Base-by-base conservation (phyloP, 306 rosid species). In the Coriaria nepalensis region DNA sequence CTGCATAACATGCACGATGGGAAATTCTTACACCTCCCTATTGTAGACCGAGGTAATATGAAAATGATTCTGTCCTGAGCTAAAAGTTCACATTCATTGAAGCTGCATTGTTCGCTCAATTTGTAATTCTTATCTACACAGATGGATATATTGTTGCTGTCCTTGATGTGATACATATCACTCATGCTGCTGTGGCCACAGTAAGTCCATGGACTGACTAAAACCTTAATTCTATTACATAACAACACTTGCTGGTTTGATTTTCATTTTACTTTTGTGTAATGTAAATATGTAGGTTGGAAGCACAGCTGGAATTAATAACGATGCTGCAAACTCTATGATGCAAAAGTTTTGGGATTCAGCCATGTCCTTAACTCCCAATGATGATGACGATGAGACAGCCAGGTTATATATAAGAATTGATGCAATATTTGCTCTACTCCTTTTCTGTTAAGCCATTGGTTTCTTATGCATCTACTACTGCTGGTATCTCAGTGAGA, bases 281-380 rank as follows among this genome's bases (percentile, higher is more conserved):
- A 20, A 20, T 20, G 29, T 20, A 20, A 20, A 20, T 20, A 20
- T 20, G 29, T 69, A 86, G 99, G 94, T 66, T 45, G 96, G 94
- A 67, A 79, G 61, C 66, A 59, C 75, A 49, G 61, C 81, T 52
- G 76, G 68, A 55, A 40, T 78, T 9, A 72, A 62, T 55, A 79
- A 68, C 61, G 96, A 82, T 70, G 78, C 86, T 15, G 60, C 98
- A 49, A 78, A 52, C 70, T 52, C 74, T 50, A 68, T 85, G 94
- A 82, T 92, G 71, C 96, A 92, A 60, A 85, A 78, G 56, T 82
- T 92, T 63, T 92, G 96, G 98, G 96, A 92, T 68, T 92, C 98
- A 10, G 93, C 98, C 65, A 75, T 92, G 94, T 70, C 93, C 56
- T 75, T 79, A 5, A 49, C 61, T 58, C 55, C 85, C 41, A 64